These are phyloP conservation scores for Crithidia sp. DNA, from an alignment of 208 protist species.

Conservation along the genomic window DNA sequence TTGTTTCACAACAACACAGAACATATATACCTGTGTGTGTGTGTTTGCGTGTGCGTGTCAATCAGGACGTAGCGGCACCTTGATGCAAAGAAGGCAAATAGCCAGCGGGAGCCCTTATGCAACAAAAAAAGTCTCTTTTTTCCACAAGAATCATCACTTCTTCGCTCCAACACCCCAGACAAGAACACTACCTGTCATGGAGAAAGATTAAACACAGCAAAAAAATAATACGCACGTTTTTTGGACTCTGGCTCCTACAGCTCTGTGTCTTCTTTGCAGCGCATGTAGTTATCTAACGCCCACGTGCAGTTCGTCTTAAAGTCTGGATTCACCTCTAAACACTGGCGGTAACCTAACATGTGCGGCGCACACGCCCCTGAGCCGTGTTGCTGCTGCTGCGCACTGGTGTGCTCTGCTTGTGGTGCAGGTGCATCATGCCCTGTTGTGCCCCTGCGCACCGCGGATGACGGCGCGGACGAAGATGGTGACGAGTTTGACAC, in stretches of 20 bases:
- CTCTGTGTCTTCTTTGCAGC: conserved; percentile 33
- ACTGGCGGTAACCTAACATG: conserved; percentile 43
- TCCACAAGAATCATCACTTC: not conserved
- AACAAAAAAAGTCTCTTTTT: not conserved
- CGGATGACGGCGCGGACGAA: not conserved
- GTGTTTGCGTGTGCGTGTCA: too few relatives aligned
- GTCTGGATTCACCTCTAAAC: conserved; percentile 44
- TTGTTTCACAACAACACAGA: too few relatives aligned
- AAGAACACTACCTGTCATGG: too few relatives aligned
- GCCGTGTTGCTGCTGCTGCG: conserved; percentile 7
- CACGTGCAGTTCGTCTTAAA: conserved; percentile 50
- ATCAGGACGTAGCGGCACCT: too few relatives aligned
- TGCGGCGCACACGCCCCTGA: conserved; percentile 24
- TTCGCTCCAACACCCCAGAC: too few relatives aligned
- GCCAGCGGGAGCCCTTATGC: too few relatives aligned
- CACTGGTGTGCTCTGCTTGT: not conserved
- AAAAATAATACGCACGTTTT: too few relatives aligned
- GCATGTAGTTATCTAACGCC: conserved; percentile 45
- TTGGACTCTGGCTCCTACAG: not conserved
- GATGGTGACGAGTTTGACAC: not conserved
- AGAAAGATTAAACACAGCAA: too few relatives aligned
- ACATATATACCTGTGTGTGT: too few relatives aligned
- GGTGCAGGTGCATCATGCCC: not conserved
- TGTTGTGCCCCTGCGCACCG: not conserved
- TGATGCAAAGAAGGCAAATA: too few relatives aligned